Conservation (phyloP, 768 basidiomycete species). For the Naganishia randhawae region DNA sequence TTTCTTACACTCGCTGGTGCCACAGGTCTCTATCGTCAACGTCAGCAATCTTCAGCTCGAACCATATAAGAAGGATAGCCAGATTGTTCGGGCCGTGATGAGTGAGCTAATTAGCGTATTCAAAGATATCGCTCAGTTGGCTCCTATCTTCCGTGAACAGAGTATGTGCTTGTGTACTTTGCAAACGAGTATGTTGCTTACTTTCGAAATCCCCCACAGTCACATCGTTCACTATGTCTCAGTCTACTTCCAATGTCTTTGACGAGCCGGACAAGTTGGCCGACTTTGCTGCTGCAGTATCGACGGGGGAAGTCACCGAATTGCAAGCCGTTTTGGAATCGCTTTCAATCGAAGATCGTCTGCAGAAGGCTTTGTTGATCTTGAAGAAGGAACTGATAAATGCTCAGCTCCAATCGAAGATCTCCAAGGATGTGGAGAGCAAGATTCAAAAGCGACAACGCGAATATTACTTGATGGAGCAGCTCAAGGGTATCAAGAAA, state of each 20-base stretch:
- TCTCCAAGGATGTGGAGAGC: conserved; percentile 84
- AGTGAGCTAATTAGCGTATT: conserved; percentile 94
- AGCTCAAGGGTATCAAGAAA: conserved; percentile 92
- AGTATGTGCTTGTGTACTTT: conserved; percentile 47
- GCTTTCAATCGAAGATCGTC: conserved; percentile 75
- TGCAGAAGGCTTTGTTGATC: conserved; percentile 83
- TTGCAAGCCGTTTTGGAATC: conserved; percentile 90
- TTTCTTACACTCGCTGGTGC: conserved; percentile 58
- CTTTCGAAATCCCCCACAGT: conserved; percentile 44
- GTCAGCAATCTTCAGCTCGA: conserved; percentile 76
- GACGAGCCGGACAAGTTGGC: conserved; percentile 96
- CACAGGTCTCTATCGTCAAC: conserved; percentile 83
- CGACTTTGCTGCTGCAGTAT: conserved; percentile 94
- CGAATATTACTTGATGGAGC: conserved; percentile 95
- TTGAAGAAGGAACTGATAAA: conserved; percentile 98
- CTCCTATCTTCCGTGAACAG: conserved; percentile 96
- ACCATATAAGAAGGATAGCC: conserved; percentile 80
- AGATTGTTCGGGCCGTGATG: conserved; percentile 92
- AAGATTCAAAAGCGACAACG: conserved; percentile 92
- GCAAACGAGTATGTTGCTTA: background rate
- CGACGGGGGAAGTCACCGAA: conserved; percentile 84
- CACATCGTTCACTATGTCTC: conserved; percentile 89
- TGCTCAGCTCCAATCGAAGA: conserved; percentile 87
- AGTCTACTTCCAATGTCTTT: conserved; percentile 86
- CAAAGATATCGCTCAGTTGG: conserved; percentile 96